Evolutionary conservation across 2,329 filamentous ascomycete species (phyloP), one percentile per base, ranked within the genome.

Genomic region (Epichloe festucae): DNA sequence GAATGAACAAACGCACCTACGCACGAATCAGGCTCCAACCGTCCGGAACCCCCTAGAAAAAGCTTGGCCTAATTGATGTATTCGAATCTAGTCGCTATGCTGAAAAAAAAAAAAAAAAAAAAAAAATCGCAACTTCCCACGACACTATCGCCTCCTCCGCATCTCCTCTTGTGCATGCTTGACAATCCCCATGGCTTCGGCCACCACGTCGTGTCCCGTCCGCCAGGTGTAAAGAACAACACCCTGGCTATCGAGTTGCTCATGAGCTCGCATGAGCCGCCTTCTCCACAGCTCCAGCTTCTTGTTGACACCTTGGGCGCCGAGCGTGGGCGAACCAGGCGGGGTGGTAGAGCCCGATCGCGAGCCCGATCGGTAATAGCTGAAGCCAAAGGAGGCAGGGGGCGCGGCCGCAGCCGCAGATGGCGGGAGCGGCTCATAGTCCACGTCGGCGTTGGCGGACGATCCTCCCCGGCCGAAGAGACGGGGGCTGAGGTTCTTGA

Each of bases 191-290:
- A 82, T 73, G 3, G 84, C 82, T 64, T 87, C 83, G 1, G 72
- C 72, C 52, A 79, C 72, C 7, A 87, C 84, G 68, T 93, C 87
- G 31, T 74, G 72, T 0, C 87, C 87, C 11, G 76, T 77, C 42
- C 84, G 74, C 87, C 87, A 93, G 19, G 78, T 87, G 56, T 85
- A 79, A 38, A 93, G 63, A 56, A 76, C 70, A 1, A 93, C 84
- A 4, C 84, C 84, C 40, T 81, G 71, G 5, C 72, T 69, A n/a
- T 79, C 77, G 10, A 91, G 72, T 40, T 71, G 66, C 34, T 80
- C 70, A 56, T 85, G 80, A 3, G 87, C 86, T 44, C 78, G 71
- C 42, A 75, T 76, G 69, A 87, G 78, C 41, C 87, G 71, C 52
- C 82, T 76, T 55, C 75, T 73, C 87, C 87, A 93, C 46, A 89